These are phyloP conservation scores for Xylariaceae sp. DNA, from an alignment of 2,329 filamentous ascomycete genomes.

Conservation along the genomic window DNA sequence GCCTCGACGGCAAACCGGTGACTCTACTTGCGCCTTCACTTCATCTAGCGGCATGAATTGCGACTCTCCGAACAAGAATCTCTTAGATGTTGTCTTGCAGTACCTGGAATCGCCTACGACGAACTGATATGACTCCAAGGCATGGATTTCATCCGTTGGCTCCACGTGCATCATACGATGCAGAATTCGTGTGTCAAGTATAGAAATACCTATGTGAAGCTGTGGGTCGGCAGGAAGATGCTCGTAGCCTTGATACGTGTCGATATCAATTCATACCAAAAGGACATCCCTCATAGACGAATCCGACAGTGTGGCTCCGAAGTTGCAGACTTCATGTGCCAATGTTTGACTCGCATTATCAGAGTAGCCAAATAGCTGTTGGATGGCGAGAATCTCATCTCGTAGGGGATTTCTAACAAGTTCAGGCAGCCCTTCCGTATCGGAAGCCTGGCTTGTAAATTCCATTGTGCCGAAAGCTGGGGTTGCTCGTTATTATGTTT, in stretches of 20 bases:
- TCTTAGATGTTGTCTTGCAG: constrained; percentile 9
- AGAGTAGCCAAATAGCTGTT: constrained; percentile 12
- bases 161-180: neutral
- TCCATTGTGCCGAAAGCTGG: too few species aligned
- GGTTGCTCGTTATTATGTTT: too few species aligned
- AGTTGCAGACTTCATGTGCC: constrained; percentile 2
- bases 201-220: constrained; percentile 9
- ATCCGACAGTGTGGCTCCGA: constrained; percentile 6
- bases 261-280: constrained; percentile 12
- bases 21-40: constrained; percentile 7
- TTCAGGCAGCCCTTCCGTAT: neutral
- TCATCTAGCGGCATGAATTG: constrained; percentile 7
- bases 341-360: constrained; percentile 5
- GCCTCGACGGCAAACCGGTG: constrained; percentile 1
- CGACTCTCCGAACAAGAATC: constrained; percentile 7
- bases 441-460: neutral
- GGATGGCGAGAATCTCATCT: constrained; percentile 11
- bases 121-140: constrained; percentile 7
- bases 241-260: constrained; percentile 12
- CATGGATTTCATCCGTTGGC: neutral
- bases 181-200: constrained; percentile 11
- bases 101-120: constrained; percentile 7
- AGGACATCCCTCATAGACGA: constrained; percentile 14
- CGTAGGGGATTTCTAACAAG: neutral
- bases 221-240: constrained; percentile 7